These are phyloP conservation scores for Apiotrichum brassicae DNA, from an alignment of 1,284 basidiomycete species.

Conservation along the genomic window DNA sequence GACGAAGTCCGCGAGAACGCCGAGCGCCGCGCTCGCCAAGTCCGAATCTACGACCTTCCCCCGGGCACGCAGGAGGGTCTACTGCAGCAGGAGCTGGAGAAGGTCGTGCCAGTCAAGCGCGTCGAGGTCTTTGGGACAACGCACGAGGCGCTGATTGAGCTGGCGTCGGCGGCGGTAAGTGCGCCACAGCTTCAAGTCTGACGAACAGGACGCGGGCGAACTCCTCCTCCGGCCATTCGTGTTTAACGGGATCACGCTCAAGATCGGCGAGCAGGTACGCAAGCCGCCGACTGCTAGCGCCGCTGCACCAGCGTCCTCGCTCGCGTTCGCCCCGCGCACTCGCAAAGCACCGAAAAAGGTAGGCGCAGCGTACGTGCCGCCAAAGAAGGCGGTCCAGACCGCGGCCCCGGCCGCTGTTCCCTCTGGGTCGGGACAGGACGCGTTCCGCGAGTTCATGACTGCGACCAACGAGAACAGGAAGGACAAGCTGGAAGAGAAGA, in stretches of 20 bases:
- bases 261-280: conserved; percentile 12
- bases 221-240: conserved; percentile 65
- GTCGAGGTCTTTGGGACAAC: conserved; percentile 65
- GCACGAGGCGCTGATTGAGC: conserved; percentile 68
- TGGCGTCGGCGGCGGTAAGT: conserved; percentile 55
- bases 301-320: conserved; percentile 2
- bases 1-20: conserved; percentile 37
- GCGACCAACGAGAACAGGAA: conserved; percentile 35
- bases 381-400: conserved; percentile 17
- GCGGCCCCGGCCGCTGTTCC: conserved; percentile 3
- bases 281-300: not conserved
- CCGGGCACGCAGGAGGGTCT: conserved; percentile 71
- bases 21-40: conserved; percentile 55
- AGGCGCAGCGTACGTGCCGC: conserved; percentile 29
- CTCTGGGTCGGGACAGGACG: conserved; percentile 25
- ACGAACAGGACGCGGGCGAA: conserved; percentile 64
- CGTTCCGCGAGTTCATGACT: conserved; percentile 39
- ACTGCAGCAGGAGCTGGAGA: conserved; percentile 79
- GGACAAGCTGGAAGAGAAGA: conserved; percentile 16
- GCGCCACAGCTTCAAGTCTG: not conserved
- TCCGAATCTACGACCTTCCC: conserved; percentile 71
- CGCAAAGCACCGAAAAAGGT: conserved; percentile 27
- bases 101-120: conserved; percentile 62
- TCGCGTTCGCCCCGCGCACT: conserved; percentile 29
- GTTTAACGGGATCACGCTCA: conserved; percentile 52